Evolutionary conservation across 140 eudicot genomes (phyloP), one percentile per base, ranked within the genome.

Genomic region (Cichorium intybus): DNA sequence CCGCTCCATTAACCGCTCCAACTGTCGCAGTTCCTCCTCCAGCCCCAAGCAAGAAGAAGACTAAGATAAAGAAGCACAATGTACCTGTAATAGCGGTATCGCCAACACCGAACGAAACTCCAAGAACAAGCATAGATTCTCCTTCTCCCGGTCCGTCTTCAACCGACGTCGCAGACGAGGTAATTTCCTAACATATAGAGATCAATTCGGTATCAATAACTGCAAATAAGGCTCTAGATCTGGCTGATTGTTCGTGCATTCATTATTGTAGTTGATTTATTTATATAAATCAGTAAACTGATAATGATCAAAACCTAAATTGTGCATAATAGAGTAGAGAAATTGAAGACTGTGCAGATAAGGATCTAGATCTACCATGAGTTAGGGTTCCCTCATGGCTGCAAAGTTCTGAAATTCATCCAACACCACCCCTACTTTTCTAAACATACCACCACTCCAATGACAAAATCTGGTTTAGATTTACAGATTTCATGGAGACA

Each of bases 241-340:
- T 23, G 17, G 22, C 9, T 3, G 33, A 14, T 39, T 39, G 46
- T 39, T 39, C 46, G 2, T 39, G 46, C 11, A 39, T 39, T 27
- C 31, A 27, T 27, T 4, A 27, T 6, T 27, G n/a, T n/a, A n/a
- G 4, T 27, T 27, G 6, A 27, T 27, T 27, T 27, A 27, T 4
- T 6, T 27, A 27, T n/a, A 0, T 4, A 27, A 27, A 27, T 39
- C 5, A 1, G 46, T n/a, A 8, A 35, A 8, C 10, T 45, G 50
- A 16, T 45, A 20, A 27, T 16, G 20, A 1, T 41, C 23, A 37
- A 68, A 45, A 62, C 29, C 7, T 48, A 58, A 41, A 5, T 41
- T 55, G 43, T 82, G 84, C 85, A 88, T 94, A 80, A 81, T 69
- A 87, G 89, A 61, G 85, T 87, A 35, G 85, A 82, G 76, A 82